Percentiles rank a stretch among this genome's conserved stretches.
Conservation (phyloP, 2,329 filamentous ascomycete genomes). For the Arthroderma uncinatum region DNA sequence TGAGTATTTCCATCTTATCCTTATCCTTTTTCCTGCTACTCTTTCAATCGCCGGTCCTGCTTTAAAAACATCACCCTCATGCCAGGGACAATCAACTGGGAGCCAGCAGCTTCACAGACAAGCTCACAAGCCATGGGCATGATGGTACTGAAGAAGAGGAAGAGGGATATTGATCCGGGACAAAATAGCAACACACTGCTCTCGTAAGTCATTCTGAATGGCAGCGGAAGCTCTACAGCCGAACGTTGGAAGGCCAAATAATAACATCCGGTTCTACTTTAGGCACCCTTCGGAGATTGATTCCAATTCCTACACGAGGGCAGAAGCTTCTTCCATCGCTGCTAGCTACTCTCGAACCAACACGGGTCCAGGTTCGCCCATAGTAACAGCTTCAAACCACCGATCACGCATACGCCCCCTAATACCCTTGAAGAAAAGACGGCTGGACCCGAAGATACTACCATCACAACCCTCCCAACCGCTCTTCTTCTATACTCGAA, state of each 20-base stretch:
- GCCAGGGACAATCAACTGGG: conserved; percentile 1
- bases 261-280: neutral
- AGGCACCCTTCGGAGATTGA: neutral
- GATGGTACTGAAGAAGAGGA: conserved; percentile 4
- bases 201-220: neutral
- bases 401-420: neutral
- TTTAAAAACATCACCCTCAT: neutral
- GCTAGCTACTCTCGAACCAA: neutral
- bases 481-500: neutral
- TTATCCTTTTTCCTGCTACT: neutral
- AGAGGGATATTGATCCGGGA: neutral
- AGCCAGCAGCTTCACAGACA: neutral
- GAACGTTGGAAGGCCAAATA: neutral
- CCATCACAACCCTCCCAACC: neutral
- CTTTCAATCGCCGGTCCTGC: neutral
- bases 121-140: neutral
- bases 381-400: neutral
- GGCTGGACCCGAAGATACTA: neutral
- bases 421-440: conserved; percentile 1
- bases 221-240: neutral
- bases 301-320: neutral
- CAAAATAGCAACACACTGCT: neutral
- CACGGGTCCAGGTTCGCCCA: neutral
- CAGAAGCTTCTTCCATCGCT: neutral
- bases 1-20: neutral